A percentile compares a stretch with the other conserved stretches of the same genome.
phyloP scores from a whole-genome alignment of 2,329 filamentous ascomycete genomes.

The Harringtonia aguacate region DNA sequence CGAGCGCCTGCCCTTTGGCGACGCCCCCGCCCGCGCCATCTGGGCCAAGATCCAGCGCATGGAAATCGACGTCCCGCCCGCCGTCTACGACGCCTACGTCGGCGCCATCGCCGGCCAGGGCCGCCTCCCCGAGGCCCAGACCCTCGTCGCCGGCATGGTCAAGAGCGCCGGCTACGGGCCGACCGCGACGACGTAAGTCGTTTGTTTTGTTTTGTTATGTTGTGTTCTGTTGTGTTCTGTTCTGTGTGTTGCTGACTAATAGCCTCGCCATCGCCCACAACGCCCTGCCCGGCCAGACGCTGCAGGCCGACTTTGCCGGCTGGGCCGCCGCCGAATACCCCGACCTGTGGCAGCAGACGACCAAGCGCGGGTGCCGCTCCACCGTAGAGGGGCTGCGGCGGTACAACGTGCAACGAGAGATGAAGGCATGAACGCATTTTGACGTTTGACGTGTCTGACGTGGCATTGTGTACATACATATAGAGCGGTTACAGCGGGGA shows the following conservation, averaged over 20 bases:
- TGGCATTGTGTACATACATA: too few relatives aligned
- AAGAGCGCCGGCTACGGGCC: constrained; percentile 54
- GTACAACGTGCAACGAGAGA: constrained; percentile 36
- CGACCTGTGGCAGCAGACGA: constrained; percentile 56
- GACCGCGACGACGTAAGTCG: constrained; percentile 63
- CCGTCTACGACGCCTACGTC: constrained; percentile 67
- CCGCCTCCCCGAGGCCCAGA: constrained; percentile 55
- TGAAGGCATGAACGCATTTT: constrained; percentile 11
- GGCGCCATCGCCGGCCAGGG: constrained; percentile 66
- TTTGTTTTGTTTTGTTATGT: constrained; percentile 15
- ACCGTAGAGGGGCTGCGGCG: constrained; percentile 33
- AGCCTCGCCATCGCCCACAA: constrained; percentile 72
- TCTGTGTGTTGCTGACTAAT: neutral
- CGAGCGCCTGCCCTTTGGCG: constrained; percentile 48
- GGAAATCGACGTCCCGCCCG: constrained; percentile 66
- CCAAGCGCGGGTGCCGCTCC: constrained; percentile 36
- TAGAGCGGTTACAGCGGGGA: too few relatives aligned
- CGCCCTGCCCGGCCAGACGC: constrained; percentile 51
- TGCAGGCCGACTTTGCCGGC: constrained; percentile 58
- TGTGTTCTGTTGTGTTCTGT: constrained; percentile 8
- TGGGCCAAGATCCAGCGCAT: constrained; percentile 63
- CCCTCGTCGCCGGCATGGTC: constrained; percentile 56
- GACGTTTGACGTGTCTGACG: too few relatives aligned
- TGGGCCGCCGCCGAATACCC: constrained; percentile 66
- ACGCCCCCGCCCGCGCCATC: constrained; percentile 51